Conservation (phyloP, 495 filamentous ascomycete genomes). For the Daldinia childiae region DNA sequence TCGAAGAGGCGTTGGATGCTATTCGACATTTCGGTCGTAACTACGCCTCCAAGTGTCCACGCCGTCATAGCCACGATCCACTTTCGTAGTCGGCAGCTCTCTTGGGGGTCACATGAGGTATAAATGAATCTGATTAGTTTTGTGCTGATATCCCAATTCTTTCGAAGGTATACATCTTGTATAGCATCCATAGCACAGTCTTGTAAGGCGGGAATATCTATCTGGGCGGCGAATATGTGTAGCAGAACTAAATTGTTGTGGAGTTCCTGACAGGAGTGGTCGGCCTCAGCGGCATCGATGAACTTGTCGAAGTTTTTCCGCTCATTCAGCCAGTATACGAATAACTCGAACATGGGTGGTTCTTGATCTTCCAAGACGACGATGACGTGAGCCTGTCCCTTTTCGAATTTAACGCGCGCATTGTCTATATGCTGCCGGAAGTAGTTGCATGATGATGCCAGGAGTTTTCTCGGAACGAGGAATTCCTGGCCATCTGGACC, state of each 20-base stretch:
- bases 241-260: constrained; percentile 56
- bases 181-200: constrained; percentile 60
- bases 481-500: constrained; percentile 55
- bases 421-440: constrained; percentile 53
- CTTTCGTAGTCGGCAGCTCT: constrained; percentile 54
- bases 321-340: constrained; percentile 57
- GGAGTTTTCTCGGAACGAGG: constrained; percentile 51
- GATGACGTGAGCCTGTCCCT: constrained; percentile 41
- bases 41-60: constrained; percentile 50
- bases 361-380: constrained; percentile 54
- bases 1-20: constrained; percentile 51
- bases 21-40: constrained; percentile 35
- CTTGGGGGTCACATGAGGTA: constrained; percentile 52
- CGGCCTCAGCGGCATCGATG: constrained; percentile 50
- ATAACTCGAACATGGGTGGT: constrained; percentile 59
- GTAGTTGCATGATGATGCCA: constrained; percentile 52
- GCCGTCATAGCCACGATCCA: constrained; percentile 62
- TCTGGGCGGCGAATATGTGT: constrained; percentile 58
- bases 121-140: constrained; percentile 56
- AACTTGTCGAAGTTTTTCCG: constrained; percentile 48
- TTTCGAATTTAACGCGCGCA: constrained; percentile 36
- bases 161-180: constrained; percentile 60
- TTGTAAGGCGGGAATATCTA: constrained; percentile 53
- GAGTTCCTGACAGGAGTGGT: constrained; percentile 44
- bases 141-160: constrained; percentile 59